Conservation (phyloP, 306 rosid species). For the Malus fusca region DNA sequence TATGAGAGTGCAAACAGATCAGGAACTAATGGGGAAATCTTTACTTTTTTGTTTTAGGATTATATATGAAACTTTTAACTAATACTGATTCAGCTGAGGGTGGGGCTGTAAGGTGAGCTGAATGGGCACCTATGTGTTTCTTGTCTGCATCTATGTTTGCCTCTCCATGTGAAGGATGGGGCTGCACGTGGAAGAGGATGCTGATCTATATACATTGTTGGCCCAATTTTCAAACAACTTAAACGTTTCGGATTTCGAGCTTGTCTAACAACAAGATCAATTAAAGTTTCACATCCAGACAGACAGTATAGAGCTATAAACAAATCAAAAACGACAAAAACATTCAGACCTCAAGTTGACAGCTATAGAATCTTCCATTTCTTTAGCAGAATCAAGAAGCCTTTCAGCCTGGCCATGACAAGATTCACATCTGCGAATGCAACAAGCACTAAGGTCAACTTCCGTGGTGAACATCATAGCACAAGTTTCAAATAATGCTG, state of each 20-base stretch:
- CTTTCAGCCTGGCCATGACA: conserved; percentile 98
- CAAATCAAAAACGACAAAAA: conserved; percentile 5
- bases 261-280: neutral
- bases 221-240: neutral
- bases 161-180: neutral
- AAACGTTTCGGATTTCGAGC: neutral
- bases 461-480: conserved; percentile 7
- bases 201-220: neutral
- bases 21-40: neutral
- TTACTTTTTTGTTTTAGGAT: neutral
- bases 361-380: conserved; percentile 98
- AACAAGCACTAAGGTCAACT: conserved; percentile 22
- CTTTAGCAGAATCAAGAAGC: conserved; percentile 97
- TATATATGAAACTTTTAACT: neutral
- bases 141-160: neutral
- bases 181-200: neutral
- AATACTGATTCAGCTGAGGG: neutral
- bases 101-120: neutral
- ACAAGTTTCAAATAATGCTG: neutral
- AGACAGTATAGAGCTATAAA: neutral
- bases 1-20: neutral
- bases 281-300: neutral
- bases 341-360: conserved; percentile 81
- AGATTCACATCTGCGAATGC: conserved; percentile 79
- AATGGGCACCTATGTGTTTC: neutral